These are phyloP conservation scores for Leccinum fuscescens DNA, from an alignment of 1,284 basidiomycete species.

Conservation along the genomic window DNA sequence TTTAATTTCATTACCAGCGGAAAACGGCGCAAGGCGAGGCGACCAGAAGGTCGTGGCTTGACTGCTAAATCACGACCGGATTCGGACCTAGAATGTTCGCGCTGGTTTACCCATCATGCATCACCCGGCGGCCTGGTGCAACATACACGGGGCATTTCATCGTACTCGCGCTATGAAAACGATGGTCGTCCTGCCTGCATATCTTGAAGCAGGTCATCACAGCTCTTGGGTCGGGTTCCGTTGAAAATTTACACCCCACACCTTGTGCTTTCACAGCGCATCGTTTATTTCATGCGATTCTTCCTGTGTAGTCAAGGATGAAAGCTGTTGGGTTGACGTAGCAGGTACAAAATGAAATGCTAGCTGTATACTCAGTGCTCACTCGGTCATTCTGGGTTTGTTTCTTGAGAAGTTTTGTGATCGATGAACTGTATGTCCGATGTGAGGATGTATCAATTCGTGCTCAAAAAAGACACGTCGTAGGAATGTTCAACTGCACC, in stretches of 20 bases:
- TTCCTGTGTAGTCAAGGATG: not conserved
- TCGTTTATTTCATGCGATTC: not conserved
- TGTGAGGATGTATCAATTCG: not conserved
- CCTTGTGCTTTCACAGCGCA: not conserved
- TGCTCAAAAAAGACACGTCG: not conserved
- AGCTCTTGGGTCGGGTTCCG: not conserved
- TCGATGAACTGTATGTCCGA: not conserved
- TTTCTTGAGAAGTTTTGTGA: not conserved
- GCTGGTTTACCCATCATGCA: not conserved
- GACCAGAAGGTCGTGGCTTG: not conserved
- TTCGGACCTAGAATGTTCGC: constrained; percentile 2
- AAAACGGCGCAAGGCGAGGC: not conserved
- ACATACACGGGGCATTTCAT: not conserved
- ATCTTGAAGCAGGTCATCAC: not conserved
- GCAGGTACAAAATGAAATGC: not conserved
- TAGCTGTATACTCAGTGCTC: not conserved
- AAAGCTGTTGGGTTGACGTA: not conserved
- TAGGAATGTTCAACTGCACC: not conserved
- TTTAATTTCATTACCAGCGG: not conserved
- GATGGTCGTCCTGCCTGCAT: not conserved
- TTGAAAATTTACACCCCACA: not conserved
- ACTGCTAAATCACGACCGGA: not conserved
- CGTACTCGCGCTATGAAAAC: not conserved
- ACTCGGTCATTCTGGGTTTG: not conserved
- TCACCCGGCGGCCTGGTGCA: not conserved